phyloP scores from a whole-genome alignment of 2,329 filamentous ascomycete genomes.

The Venturia oleaginea region DNA sequence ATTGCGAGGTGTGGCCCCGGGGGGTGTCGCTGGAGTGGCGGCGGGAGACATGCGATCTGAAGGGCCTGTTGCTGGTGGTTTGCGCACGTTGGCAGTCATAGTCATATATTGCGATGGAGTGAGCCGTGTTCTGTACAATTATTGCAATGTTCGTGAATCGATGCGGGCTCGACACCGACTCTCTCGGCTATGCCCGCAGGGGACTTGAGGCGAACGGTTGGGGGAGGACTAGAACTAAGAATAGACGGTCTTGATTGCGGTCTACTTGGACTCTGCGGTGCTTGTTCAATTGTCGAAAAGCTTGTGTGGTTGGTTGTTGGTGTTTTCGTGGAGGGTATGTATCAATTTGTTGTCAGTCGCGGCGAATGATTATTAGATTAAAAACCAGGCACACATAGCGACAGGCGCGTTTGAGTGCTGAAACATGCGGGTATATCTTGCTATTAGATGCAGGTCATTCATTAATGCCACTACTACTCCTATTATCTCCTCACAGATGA shows the following conservation, averaged over 20 bases:
- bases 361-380: neutral
- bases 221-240: neutral
- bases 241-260: slow-evolving; percentile 1
- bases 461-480: neutral
- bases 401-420: neutral
- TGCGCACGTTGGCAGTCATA: slow-evolving; percentile 17
- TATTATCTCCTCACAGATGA: too few species aligned
- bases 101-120: neutral
- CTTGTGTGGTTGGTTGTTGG: neutral
- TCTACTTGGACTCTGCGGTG: neutral
- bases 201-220: neutral
- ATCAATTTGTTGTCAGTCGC: neutral
- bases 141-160: slow-evolving; percentile 3
- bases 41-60: slow-evolving; percentile 21
- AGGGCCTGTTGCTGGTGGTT: slow-evolving; percentile 27
- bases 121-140: neutral
- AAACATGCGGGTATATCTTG: neutral
- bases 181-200: neutral
- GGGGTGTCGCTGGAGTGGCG: slow-evolving; percentile 24
- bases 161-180: neutral
- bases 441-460: neutral
- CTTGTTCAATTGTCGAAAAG: neutral
- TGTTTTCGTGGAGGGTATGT: neutral
- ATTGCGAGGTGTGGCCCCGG: slow-evolving; percentile 25
- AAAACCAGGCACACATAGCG: neutral